phyloP scores from a whole-genome alignment of 1,284 basidiomycete species.

The Malassezia caprae region DNA sequence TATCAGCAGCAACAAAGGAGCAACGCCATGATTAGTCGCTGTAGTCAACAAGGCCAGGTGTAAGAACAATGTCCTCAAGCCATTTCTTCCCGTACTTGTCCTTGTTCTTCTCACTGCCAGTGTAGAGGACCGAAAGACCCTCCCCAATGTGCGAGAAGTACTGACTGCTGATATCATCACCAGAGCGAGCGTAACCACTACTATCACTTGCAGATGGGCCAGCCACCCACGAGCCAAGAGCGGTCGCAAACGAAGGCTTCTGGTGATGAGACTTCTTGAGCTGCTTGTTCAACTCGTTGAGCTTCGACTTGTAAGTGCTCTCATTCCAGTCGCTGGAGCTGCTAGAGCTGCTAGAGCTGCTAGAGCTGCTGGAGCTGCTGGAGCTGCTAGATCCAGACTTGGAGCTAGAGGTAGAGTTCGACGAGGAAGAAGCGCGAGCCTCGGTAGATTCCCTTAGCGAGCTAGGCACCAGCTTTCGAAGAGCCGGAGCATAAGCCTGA shows the following conservation, averaged over 20 bases:
- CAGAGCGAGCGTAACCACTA: constrained; percentile 26
- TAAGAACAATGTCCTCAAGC: constrained; percentile 26
- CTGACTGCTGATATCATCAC: constrained; percentile 33
- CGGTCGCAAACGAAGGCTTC: constrained; percentile 22
- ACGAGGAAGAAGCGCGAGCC: neutral
- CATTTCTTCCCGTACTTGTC: constrained; percentile 21
- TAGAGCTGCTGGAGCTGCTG: neutral
- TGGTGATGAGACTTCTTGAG: constrained; percentile 9
- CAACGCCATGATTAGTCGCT: neutral
- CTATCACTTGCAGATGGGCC: constrained; percentile 33
- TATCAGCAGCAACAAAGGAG: neutral
- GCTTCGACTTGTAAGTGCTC: neutral
- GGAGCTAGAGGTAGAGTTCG: neutral
- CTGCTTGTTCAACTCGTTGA: constrained; percentile 2
- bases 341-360: neutral
- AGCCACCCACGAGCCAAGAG: constrained; percentile 41
- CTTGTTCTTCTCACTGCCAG: constrained; percentile 1
- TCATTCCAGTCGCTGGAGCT: neutral
- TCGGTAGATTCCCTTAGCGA: neutral
- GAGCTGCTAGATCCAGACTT: neutral
- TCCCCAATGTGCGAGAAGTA: constrained; percentile 33
- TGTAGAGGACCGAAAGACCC: constrained; percentile 31
- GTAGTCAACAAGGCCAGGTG: constrained; percentile 40
- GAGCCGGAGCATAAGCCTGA: constrained; percentile 6
- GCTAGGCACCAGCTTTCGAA: neutral